Base-by-base conservation (phyloP, 2,329 filamentous ascomycete species). In the Immersiporthe knoxdaviesiana region DNA sequence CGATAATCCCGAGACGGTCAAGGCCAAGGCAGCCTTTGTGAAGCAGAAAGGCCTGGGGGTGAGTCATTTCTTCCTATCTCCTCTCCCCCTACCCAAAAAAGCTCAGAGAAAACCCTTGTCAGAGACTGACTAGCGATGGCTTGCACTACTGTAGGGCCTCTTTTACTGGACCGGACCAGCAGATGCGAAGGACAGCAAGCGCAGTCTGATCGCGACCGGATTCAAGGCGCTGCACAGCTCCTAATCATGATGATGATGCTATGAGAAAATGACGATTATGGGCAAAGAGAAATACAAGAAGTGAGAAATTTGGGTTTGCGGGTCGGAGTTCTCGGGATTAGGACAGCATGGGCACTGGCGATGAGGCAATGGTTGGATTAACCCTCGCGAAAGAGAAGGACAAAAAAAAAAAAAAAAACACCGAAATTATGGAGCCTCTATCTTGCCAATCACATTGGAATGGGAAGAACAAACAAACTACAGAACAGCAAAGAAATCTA, bases 121-220 rank as follows among this genome's bases (percentile, higher is more conserved):
- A 21, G 39, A 63, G 59, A 47, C 60, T 63, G 39, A 63, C 35
- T 37, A 37, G 35, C 35, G 14, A n/a, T 30, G 47, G n/a, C 63
- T 30, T 21, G 16, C 37, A 52, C n/a, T 73, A n/a, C n/a, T n/a
- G n/a, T n/a, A 89, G 87, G 92, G 92, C 0, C 79, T 96, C 11
- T 95, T 94, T 78, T 96, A 94, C 79, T 94, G 91, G 91, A 89
- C 91, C 66, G 91, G 89, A n/a, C 90, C 91, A 18, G 88, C 87
- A 3, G 92, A 96, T 80, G 85, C 86, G 37, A 83, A 80, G 73
- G 84, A 87, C 66, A 84, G 82, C 71, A 84, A 85, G 65, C 82
- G 87, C 65, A 90, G 87, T 75, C 78, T 90, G 66, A 81, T 90
- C 70, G 83, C 85, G 61, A 81, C 87, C 24, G 88, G 88, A 6